Base-by-base conservation (phyloP, 2,329 filamentous ascomycete species). In the Hansfordia pulvinata region DNA sequence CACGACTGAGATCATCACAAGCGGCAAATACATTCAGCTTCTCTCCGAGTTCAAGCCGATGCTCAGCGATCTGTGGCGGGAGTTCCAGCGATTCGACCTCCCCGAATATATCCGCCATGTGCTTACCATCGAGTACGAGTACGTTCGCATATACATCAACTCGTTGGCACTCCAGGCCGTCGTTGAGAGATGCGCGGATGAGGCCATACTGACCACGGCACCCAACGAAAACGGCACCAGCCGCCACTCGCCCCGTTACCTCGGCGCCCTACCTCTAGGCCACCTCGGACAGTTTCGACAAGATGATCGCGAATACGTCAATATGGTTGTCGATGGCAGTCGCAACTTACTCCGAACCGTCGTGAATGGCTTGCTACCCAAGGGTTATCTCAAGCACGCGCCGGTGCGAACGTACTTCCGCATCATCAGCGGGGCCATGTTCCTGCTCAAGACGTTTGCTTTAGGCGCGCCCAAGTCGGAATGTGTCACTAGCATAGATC, bases 141-240 rank as follows among this genome's bases (percentile, higher is more conserved):
- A 94, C 47, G 84, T 88, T 15, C 73, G 88, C 42, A 80, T 94
- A 26, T 96, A 96, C 46, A 70, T 94, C 56, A 94, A 96, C 50
- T 93, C 86, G 1, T 63, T 98, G 2, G 86, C 86, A 3, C 60
- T 98, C 2, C 90, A 98, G 54, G 90, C 90, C 13, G 85, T 96
- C 4, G 84, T 96, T 5, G 88, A 94, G 52, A 73, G 86, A 33
- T 93, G 83, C 53, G 88, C 84, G 6, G 85, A 69, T 33, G 79
- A 86, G 36, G 74, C 76, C 12, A 58, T 56, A 8, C n/a, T n/a
- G n/a, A n/a, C n/a, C n/a, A n/a, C n/a, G n/a, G n/a, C n/a, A n/a
- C n/a, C n/a, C n/a, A 59, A 60, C 31, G 54, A 51, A n/a, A 50
- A 44, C 16, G 47, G 46, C 23, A 47, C 54, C 10, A 42, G 44